Base-by-base conservation (phyloP, 2,329 filamentous ascomycete species). In the Aschersonia sp. region DNA sequence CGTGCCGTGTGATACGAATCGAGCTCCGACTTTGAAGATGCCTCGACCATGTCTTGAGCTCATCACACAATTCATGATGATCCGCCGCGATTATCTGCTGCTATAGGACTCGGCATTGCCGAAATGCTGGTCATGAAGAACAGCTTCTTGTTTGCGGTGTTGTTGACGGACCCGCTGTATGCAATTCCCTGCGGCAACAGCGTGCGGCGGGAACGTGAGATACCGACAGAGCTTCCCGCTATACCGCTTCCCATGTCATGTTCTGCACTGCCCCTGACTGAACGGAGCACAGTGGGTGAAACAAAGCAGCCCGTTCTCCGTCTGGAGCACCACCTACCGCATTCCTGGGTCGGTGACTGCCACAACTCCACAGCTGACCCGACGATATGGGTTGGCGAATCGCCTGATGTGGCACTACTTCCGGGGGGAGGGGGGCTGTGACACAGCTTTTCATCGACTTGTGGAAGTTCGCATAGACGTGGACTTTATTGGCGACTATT, bases 351-450 rank as follows among this genome's bases (percentile, higher is more conserved):
- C 45, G 28, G 38, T 32, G 9, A 9, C 31, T 32, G 42, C 28
- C 40, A 42, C 20, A 30, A 42, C 41, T 49, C 42, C 45, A 38
- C 30, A 45, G 44, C 42, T 42, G 45, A 42, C 48, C 48, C 45
- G 46, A 45, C 7, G 43, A 29, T 44, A 12, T 32, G 48, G 46
- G 12, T 29, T 38, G 48, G 45, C n/a, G 43, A 28, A 38, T 30
- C 31, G 9, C 12, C 35, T 29, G 31, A 20, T 12, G n/a, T 32
- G 31, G 42, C 9, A 32, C 40, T 41, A 35, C 30, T 30, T 47
- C 45, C 31, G 4, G 29, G 30, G 30, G 40, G 20, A 47, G 20
- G 41, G 29, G 45, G 41, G 10, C 9, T 10, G 43, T 29, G 35
- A 38, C 35, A 38, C 12, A 40, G 32, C 44, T 41, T n/a, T 3